Evolutionary conservation across 805 yeast species (phyloP).

Genomic region (Metschnikowia noctiluminum): DNA sequence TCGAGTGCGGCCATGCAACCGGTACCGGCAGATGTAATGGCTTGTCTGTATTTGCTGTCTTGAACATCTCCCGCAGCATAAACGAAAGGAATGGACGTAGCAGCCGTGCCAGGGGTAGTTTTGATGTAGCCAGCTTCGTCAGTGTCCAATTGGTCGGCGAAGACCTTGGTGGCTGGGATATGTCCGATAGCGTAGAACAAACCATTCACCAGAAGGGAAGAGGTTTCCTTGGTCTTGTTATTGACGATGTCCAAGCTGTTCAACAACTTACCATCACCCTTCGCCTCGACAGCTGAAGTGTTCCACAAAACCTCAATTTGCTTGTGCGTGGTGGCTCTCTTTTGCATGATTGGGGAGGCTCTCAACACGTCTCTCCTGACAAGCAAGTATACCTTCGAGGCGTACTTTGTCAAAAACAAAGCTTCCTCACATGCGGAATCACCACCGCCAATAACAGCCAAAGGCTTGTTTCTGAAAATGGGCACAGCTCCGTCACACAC

Average conservation of each 20-base stretch:
- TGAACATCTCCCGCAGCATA: constrained; percentile 99
- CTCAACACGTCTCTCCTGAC: constrained; percentile 93
- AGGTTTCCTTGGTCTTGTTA: constrained; percentile 64
- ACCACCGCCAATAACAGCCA: constrained; percentile 98
- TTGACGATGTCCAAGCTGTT: constrained; percentile 62
- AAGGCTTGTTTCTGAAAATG: constrained; percentile 94
- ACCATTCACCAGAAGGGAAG: constrained; percentile 79
- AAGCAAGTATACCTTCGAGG: constrained; percentile 88
- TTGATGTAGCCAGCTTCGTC: constrained; percentile 86
- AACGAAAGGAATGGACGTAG: constrained; percentile 84
- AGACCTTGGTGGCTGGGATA: constrained; percentile 86
- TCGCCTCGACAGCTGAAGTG: constrained; percentile 80
- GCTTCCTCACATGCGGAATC: constrained; percentile 99
- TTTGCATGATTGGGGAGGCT: constrained; percentile 97
- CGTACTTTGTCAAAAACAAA: constrained; percentile 92
- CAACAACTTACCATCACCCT: constrained; percentile 89
- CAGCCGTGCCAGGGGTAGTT: constrained; percentile 86
- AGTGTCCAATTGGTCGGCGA: constrained; percentile 71
- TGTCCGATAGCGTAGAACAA: constrained; percentile 98
- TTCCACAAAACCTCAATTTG: constrained; percentile 90
- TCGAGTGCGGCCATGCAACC: constrained; percentile 99
- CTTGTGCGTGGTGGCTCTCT: constrained; percentile 77
- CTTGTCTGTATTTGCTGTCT: constrained; percentile 96
- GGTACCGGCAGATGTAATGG: constrained; percentile 98
- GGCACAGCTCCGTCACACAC: constrained; percentile 99